Base-by-base conservation (phyloP, 148 eudicot species). In the Chenopodium suecicum region DNA sequence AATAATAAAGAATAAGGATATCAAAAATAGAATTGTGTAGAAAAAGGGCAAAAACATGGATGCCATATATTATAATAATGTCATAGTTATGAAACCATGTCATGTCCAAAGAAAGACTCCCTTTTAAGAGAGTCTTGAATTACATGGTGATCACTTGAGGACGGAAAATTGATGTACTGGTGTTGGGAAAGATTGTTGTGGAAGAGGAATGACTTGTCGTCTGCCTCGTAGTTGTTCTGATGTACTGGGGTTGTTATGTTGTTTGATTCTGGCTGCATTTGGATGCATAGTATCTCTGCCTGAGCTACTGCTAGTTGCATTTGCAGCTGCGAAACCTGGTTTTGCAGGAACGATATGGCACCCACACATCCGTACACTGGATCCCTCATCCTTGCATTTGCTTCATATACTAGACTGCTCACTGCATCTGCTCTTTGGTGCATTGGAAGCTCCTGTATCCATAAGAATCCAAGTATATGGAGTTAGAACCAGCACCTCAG, bases 251-350 rank as follows among this genome's bases (percentile, higher is more conserved):
- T 76, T 48, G 23, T 79, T 31, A 31, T 81, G 83, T 12, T 80
- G 60, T 79, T 47, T 19, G 90, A 86, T 58, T 91, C 91, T 78
- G 91, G 97, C 66, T 93, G 93, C 95, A 91, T 92, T 80, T 94
- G 98, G 83, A 92, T 86, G 88, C 98, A 92, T 2, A 94, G 86
- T 78, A 94, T 91, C 88, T 94, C 97, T 1, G 98, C 91, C 68
- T 94, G 97, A 54, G 98, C 97, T 70, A 91, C 89, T 44, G 98
- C 98, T 19, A 94, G 92, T 84, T 94, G 98, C 98, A 91, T 93
- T 87, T 94, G 95, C 27, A 94, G 94, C 85, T 94, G 89, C 14
- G 95, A 85, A 23, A 94, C 98, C 60, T 94, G 92, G 87, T 89
- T 89, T 84, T 94, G 98, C 41, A 94, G 86, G 86, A 75, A 90